Evolutionary conservation across 2,329 filamentous ascomycete genomes (phyloP).

Genomic region (Hortaea werneckii): DNA sequence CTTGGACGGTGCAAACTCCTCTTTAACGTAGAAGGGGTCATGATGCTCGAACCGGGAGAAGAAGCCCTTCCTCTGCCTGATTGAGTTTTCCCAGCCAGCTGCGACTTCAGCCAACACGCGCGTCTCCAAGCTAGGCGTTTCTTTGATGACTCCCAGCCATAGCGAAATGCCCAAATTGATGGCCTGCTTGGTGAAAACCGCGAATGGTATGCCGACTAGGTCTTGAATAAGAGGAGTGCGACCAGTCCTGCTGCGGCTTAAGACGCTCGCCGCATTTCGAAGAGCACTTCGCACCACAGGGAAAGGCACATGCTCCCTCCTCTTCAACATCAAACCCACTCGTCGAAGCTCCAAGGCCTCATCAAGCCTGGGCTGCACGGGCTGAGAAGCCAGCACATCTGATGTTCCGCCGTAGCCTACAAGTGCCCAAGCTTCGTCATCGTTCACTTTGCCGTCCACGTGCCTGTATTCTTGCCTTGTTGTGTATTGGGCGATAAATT

Average conservation of each 20-base stretch:
- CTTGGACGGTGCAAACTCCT: constrained; percentile 89
- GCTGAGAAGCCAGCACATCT: constrained; percentile 1
- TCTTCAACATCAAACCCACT: constrained; percentile 60
- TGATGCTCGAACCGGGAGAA: constrained; percentile 64
- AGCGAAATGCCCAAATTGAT: constrained; percentile 92
- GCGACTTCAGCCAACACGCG: constrained; percentile 78
- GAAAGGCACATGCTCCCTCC: constrained; percentile 59
- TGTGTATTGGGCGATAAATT: constrained; percentile 95
- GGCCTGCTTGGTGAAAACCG: constrained; percentile 85
- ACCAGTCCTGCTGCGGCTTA: constrained; percentile 67
- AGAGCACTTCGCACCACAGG: constrained; percentile 71
- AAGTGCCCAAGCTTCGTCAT: constrained; percentile 21
- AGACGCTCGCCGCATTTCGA: constrained; percentile 70
- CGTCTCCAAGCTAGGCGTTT: constrained; percentile 81
- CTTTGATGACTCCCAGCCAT: constrained; percentile 94
- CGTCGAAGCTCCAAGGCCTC: constrained; percentile 54
- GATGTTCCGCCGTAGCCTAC: constrained; percentile 5
- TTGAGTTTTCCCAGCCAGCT: constrained; percentile 80
- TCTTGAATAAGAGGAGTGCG: constrained; percentile 74
- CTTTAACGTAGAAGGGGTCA: constrained; percentile 82
- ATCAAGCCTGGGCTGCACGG: constrained; percentile 27
- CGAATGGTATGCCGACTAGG: constrained; percentile 85
- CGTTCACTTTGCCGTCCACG: constrained; percentile 48
- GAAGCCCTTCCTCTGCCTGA: constrained; percentile 66
- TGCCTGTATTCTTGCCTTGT: constrained; percentile 93